These are phyloP conservation scores for Passiflora organensis DNA, from an alignment of 345 rosid genomes.

Conservation along the genomic window DNA sequence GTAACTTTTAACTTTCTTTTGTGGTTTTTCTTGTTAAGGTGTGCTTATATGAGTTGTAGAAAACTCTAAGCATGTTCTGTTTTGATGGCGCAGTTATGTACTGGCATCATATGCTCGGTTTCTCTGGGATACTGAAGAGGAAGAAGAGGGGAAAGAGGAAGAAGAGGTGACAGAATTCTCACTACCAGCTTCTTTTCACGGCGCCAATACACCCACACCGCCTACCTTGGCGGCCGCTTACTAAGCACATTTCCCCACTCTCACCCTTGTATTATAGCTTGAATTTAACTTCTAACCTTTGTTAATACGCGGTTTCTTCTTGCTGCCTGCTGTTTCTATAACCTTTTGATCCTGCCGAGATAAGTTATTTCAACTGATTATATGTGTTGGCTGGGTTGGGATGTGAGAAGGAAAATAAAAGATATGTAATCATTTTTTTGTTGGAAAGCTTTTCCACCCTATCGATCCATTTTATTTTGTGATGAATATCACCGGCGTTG, in stretches of 20 bases:
- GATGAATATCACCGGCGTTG: not conserved
- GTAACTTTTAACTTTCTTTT: not conserved
- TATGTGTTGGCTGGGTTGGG: conserved; percentile 9
- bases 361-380: conserved; percentile 8
- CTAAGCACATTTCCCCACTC: conserved; percentile 17
- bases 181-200: conserved; percentile 29
- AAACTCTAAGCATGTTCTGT: not conserved
- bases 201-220: conserved; percentile 20
- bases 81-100: conserved; percentile 54
- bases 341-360: conserved; percentile 3
- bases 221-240: conserved; percentile 56
- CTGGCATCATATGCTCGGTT: conserved; percentile 85
- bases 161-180: conserved; percentile 24
- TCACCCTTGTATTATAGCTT: conserved; percentile 17
- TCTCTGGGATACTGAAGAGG: conserved; percentile 88
- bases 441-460: not conserved
- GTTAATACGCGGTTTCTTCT: conserved; percentile 22
- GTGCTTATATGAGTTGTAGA: not conserved
- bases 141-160: conserved; percentile 41
- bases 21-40: not conserved
- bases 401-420: conserved; percentile 30
- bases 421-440: conserved; percentile 19
- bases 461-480: not conserved
- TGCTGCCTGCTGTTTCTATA: conserved; percentile 5
- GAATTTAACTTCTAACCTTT: conserved; percentile 31